These are phyloP conservation scores for Chlorella ohadii DNA, from an alignment of 139 green algal genomes.

Conservation along the genomic window DNA sequence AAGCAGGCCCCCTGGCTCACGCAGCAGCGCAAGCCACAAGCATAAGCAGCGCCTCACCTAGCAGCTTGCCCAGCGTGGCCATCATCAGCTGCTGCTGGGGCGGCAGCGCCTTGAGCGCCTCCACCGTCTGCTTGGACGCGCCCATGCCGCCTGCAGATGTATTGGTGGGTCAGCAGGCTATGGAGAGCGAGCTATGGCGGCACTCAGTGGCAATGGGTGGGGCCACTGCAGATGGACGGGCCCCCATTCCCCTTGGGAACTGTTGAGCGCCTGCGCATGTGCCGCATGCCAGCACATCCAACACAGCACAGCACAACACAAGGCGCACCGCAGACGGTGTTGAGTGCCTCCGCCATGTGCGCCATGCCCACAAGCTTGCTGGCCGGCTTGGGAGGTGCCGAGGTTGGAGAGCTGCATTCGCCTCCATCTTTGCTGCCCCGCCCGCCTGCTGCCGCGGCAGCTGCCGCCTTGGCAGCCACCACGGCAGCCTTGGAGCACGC, in stretches of 20 bases:
- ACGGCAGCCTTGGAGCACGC: conserved; percentile 17
- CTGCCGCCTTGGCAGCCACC: conserved; percentile 27
- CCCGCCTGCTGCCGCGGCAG: not conserved
- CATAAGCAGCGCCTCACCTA: conserved; percentile 19
- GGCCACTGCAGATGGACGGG: no score
- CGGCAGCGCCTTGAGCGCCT: conserved; percentile 47
- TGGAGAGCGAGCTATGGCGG: not conserved
- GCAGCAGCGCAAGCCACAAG: no score
- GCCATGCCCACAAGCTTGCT: conserved; percentile 43
- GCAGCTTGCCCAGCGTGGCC: conserved; percentile 40
- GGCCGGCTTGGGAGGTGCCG: not conserved
- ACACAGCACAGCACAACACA: not conserved
- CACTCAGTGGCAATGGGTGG: no score
- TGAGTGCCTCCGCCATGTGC: conserved; percentile 49
- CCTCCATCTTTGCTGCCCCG: not conserved
- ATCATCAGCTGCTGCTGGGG: conserved; percentile 66
- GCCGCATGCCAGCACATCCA: no score
- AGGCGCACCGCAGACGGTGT: conserved; percentile 22
- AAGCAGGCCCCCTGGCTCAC: not conserved
- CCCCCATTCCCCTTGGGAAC: no score
- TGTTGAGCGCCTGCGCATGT: no score
- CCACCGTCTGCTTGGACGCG: conserved; percentile 26
- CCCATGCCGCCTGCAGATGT: conserved; percentile 35
- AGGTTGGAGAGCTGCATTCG: not conserved
- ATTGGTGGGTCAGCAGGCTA: no score